Percentiles rank a stretch among this genome's conserved stretches.
Conservation (phyloP, 306 rosid genomes). For the Trifolium pratense region DNA sequence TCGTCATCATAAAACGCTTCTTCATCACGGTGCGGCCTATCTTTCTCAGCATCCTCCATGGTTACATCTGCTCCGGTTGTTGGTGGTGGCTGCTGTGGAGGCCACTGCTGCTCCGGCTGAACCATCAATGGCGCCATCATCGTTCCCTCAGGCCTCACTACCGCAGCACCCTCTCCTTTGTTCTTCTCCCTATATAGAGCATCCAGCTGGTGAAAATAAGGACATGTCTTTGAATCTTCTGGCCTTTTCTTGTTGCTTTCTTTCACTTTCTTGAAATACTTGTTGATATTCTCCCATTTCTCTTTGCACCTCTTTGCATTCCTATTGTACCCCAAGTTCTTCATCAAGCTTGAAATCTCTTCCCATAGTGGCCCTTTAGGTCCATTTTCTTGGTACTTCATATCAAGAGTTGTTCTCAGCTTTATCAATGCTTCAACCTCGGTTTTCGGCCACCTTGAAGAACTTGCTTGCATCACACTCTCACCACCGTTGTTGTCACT, state of each 20-base stretch:
- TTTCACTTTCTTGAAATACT: slow-evolving; percentile 95
- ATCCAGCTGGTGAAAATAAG: slow-evolving; percentile 77
- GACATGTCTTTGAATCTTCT: slow-evolving; percentile 92
- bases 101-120: slow-evolving; percentile 96
- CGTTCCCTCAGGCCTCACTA: slow-evolving; percentile 43
- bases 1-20: slow-evolving; percentile 41
- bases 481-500: slow-evolving; percentile 46
- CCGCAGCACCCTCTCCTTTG: slow-evolving; percentile 28
- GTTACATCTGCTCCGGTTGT: slow-evolving; percentile 10
- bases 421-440: slow-evolving; percentile 78
- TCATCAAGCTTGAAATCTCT: slow-evolving; percentile 79
- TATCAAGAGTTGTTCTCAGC: slow-evolving; percentile 62
- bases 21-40: slow-evolving; percentile 31
- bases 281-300: slow-evolving; percentile 98
- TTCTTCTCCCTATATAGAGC: slow-evolving; percentile 68
- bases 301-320: slow-evolving; percentile 89
- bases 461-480: slow-evolving; percentile 35
- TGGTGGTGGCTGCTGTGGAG: slow-evolving; percentile 48
- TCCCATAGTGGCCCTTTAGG: slow-evolving; percentile 97
- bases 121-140: slow-evolving; percentile 75
- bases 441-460: slow-evolving; percentile 89
- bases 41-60: slow-evolving; percentile 47
- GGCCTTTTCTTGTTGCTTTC: slow-evolving; percentile 86
- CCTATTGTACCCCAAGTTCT: slow-evolving; percentile 69
- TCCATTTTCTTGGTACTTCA: slow-evolving; percentile 75